Conservation (phyloP, 441 rosid species). For the Eruca vesicaria region DNA sequence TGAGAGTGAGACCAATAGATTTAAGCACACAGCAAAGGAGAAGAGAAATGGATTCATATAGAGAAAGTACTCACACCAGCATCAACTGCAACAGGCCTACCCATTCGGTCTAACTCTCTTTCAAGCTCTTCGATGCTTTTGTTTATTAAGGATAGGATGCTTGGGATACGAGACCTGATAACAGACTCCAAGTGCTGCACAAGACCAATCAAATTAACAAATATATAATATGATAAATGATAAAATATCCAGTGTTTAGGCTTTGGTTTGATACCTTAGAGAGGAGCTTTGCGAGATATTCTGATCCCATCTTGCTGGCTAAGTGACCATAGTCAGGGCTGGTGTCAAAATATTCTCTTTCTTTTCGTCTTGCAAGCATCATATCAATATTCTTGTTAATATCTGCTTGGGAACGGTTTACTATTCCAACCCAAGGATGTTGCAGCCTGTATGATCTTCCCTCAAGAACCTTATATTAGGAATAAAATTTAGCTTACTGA, state of each 20-base stretch:
- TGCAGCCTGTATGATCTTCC: conserved; percentile 89
- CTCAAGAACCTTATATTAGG: conserved; percentile 94
- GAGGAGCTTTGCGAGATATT: conserved; percentile 89
- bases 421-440: conserved; percentile 98
- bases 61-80: conserved; percentile 60
- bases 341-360: conserved; percentile 85
- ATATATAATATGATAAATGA: too few species aligned
- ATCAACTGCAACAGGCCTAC: conserved; percentile 85
- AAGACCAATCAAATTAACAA: too few species aligned
- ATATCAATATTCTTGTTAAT: conserved; percentile 89
- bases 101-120: conserved; percentile 85
- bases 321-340: conserved; percentile 97
- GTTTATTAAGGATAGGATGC: conserved; percentile 86
- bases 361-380: conserved; percentile 87
- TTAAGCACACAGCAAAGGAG: background rate
- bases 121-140: conserved; percentile 94
- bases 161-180: conserved; percentile 87
- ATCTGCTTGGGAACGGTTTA: conserved; percentile 98
- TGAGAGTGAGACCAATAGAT: conserved; percentile 33
- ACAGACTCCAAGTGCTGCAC: conserved; percentile 94
- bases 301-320: conserved; percentile 93
- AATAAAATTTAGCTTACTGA: too few species aligned
- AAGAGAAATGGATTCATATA: background rate
- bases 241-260: background rate
- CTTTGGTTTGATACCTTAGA: conserved; percentile 56